These are phyloP conservation scores for Aspergillus transmontanensis DNA, from an alignment of 2,329 filamentous ascomycete genomes.

Conservation along the genomic window DNA sequence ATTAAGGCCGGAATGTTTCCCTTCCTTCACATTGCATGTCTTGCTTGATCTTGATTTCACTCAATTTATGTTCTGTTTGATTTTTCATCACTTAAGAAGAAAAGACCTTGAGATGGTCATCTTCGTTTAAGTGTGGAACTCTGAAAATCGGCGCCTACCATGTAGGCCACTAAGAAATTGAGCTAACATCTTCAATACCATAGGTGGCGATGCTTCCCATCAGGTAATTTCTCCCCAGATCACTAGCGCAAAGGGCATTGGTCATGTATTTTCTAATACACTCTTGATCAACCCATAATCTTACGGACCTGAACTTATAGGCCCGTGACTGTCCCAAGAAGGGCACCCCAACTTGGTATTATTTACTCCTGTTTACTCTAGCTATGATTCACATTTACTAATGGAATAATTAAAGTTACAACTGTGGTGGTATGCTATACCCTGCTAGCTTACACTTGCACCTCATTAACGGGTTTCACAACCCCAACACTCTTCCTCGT, in stretches of 20 bases:
- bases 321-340: slow-evolving; percentile 85
- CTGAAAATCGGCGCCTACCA: background rate
- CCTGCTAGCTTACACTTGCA: slow-evolving; percentile 4
- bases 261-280: background rate
- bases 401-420: slow-evolving; percentile 61
- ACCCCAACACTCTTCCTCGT: background rate
- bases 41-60: background rate
- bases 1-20: background rate
- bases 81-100: background rate
- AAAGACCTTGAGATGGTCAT: background rate
- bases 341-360: slow-evolving; percentile 79
- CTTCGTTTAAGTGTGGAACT: background rate
- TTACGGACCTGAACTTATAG: slow-evolving; percentile 47
- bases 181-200: slow-evolving; percentile 7
- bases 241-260: background rate
- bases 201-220: slow-evolving; percentile 73
- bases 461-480: background rate
- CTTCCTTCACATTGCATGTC: background rate
- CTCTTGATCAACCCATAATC: slow-evolving; percentile 13
- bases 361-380: slow-evolving; percentile 19
- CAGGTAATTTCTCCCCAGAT: slow-evolving; percentile 59
- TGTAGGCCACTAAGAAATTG: background rate
- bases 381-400: slow-evolving; percentile 8
- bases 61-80: background rate
- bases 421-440: slow-evolving; percentile 69